A percentile compares a stretch with the other conserved stretches of the same genome.
Conservation (phyloP, 2,329 filamentous ascomycete genomes). For the Phialemonium atrogriseum region DNA sequence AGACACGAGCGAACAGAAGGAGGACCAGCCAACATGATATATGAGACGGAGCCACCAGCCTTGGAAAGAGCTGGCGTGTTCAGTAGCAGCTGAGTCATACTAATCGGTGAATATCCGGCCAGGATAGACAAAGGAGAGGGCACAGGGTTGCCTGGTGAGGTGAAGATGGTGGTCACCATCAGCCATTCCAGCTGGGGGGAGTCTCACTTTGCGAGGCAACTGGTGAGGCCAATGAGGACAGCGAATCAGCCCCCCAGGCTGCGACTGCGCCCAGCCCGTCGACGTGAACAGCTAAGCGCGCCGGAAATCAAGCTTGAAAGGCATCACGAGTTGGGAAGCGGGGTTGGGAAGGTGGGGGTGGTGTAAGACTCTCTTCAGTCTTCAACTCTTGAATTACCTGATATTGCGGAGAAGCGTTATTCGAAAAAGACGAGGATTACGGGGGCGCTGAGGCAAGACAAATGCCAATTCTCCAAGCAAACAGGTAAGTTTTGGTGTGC, state of each 20-base stretch:
- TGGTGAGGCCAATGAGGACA: conserved; percentile 3
- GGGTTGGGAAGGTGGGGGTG: no score
- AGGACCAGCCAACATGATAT: not conserved
- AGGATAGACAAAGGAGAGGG: conserved; percentile 5
- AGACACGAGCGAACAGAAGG: not conserved
- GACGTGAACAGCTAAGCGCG: no score
- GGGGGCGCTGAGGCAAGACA: no score
- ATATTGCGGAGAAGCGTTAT: no score
- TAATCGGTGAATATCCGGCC: conserved; percentile 4
- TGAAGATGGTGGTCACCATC: conserved; percentile 15
- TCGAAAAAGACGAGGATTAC: no score
- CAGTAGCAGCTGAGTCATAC: no score
- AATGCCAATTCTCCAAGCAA: no score
- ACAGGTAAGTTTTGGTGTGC: no score
- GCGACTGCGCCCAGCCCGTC: not conserved
- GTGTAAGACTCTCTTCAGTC: no score
- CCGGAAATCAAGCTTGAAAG: not conserved
- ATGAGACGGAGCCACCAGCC: no score
- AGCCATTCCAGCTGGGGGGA: conserved; percentile 8
- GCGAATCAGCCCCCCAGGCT: not conserved
- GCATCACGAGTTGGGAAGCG: not conserved
- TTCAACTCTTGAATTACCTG: no score
- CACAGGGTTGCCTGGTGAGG: conserved; percentile 19
- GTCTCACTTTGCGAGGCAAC: conserved; percentile 4
- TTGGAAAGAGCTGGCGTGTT: no score